These are phyloP conservation scores for Penicillium sp. DNA, from an alignment of 2,329 filamentous ascomycete genomes.

Conservation along the genomic window DNA sequence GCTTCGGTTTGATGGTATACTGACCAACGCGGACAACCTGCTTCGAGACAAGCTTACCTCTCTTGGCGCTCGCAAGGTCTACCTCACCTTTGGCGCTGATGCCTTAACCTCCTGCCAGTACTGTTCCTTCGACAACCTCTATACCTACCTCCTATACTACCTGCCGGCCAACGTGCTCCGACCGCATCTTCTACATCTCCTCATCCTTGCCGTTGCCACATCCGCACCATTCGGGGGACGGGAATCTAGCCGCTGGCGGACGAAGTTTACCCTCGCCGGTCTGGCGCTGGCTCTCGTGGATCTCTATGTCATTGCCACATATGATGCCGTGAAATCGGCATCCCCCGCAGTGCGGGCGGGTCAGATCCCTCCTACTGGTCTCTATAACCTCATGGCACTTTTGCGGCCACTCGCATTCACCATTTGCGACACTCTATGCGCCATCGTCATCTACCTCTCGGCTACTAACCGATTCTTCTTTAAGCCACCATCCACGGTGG, in stretches of 20 bases:
- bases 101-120: slow-evolving; percentile 77
- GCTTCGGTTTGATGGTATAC: slow-evolving; percentile 38
- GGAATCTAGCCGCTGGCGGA: slow-evolving; percentile 68
- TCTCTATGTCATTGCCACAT: slow-evolving; percentile 63
- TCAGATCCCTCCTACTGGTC: slow-evolving; percentile 59
- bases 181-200: slow-evolving; percentile 79
- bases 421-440: slow-evolving; percentile 63
- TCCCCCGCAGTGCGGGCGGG: slow-evolving; percentile 64
- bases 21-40: slow-evolving; percentile 59
- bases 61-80: slow-evolving; percentile 72
- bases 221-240: slow-evolving; percentile 65
- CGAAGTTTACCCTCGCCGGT: slow-evolving; percentile 64
- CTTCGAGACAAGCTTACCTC: slow-evolving; percentile 70
- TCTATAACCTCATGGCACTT: slow-evolving; percentile 50
- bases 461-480: slow-evolving; percentile 78
- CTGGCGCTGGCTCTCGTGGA: slow-evolving; percentile 63
- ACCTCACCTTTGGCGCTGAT: slow-evolving; percentile 77
- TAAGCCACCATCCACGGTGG: slow-evolving; percentile 59
- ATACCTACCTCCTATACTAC: slow-evolving; percentile 77
- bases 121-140: slow-evolving; percentile 69
- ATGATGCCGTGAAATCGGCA: slow-evolving; percentile 53
- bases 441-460: slow-evolving; percentile 69
- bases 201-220: slow-evolving; percentile 70
- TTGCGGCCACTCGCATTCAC: slow-evolving; percentile 66
- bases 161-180: slow-evolving; percentile 66